Base-by-base conservation (phyloP, 495 filamentous ascomycete species). In the Aspergillus leporis region DNA sequence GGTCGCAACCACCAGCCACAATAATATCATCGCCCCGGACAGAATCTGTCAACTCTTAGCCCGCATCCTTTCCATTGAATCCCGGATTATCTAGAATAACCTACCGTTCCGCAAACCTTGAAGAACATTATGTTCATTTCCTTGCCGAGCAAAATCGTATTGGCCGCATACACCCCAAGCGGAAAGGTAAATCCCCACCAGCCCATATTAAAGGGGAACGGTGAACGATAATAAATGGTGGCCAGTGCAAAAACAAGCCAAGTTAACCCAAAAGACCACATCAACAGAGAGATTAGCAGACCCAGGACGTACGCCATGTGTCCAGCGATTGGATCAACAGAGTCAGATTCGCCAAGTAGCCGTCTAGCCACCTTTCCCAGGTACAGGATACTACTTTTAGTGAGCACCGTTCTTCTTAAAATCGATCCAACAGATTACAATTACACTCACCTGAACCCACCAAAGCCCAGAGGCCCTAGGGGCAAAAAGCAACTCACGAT, bases 181-280 rank as follows among this genome's bases (percentile, higher is more conserved):
- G 84, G 83, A 52, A 85, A 87, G 0, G 77, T 82, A 51, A 87
- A 85, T 14, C 80, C 81, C 83, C 83, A 87, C 83, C 83, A 85
- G 3, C 83, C 82, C 78, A 85, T 84, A 60, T 84, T 85, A 64
- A 85, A 86, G 0, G 82, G 83, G 55, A 85, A 84, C 0, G 67
- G 75, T 8, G 61, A 67, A 23, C 61, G 65, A 45, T 68, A 61
- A 16, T 67, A 57, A 38, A 81, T 73, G 0, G 70, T 75, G 0
- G 70, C 72, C 0, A 81, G 43, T 0, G 80, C 80, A 57, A 82
- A 77, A 19, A 80, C 70, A 21, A 82, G 67, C 78, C 80, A 83
- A 16, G 77, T 71, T 10, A 82, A 53, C 0, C 75, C 77, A 51
- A 81, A 81, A n/a, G 71, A 71, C 77, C 78, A 83, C 66, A 83